Evolutionary conservation across 768 basidiomycete species (phyloP).

Genomic region (Kwoniella sp.): DNA sequence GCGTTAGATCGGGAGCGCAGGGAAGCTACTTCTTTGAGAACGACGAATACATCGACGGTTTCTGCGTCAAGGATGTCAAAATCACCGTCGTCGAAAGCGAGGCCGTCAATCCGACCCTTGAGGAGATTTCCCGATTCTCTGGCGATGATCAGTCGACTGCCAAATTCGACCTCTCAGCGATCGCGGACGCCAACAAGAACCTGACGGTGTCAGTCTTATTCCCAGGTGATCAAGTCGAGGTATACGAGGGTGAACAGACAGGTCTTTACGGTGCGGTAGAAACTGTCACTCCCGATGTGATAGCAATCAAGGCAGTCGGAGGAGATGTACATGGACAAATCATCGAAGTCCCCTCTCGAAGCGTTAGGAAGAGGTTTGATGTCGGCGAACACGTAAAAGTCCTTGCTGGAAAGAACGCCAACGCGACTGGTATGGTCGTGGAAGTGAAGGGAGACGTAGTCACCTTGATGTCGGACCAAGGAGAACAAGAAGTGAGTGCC

Average conservation of each 20-base stretch:
- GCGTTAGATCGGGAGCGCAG: conserved; percentile 64
- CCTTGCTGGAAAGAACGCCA: conserved; percentile 88
- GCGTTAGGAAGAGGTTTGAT: conserved; percentile 92
- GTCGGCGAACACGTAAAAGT: conserved; percentile 99
- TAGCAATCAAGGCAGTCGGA: conserved; percentile 69
- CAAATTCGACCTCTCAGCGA: conserved; percentile 79
- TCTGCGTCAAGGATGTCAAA: conserved; percentile 94
- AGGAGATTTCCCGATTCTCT: conserved; percentile 91
- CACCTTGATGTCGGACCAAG: conserved; percentile 96
- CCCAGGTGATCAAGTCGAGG: conserved; percentile 95
- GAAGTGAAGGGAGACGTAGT: conserved; percentile 80
- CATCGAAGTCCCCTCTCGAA: conserved; percentile 62
- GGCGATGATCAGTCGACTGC: conserved; percentile 67
- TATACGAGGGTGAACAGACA: conserved; percentile 93
- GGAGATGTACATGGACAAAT: conserved; percentile 65
- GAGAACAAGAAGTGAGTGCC: conserved; percentile 78
- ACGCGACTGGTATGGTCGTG: conserved; percentile 94
- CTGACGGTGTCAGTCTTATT: conserved; percentile 92
- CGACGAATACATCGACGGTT: conserved; percentile 92
- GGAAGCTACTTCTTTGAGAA: conserved; percentile 78
- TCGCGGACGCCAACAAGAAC: conserved; percentile 88
- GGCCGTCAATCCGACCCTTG: conserved; percentile 90
- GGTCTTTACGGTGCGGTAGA: conserved; percentile 92
- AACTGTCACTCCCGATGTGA: conserved; percentile 81
- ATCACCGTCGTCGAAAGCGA: conserved; percentile 61